Evolutionary conservation across 768 basidiomycete genomes (phyloP).

Genomic region (Mycena capillaripes): DNA sequence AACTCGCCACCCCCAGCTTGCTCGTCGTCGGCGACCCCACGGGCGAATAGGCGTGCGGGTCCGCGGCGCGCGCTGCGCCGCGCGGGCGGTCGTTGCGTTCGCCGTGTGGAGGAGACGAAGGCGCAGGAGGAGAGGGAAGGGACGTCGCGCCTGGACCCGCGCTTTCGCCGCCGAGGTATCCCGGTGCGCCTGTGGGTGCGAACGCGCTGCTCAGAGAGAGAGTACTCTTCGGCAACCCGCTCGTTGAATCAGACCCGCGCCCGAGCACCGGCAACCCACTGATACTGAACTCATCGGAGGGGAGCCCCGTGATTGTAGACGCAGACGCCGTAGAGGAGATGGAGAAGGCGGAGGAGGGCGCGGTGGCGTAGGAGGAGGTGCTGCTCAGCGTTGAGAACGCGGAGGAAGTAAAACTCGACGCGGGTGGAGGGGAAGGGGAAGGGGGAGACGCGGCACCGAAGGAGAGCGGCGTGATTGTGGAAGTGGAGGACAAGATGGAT

Average conservation of each 20-base stretch:
- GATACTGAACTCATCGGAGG: too few relatives aligned
- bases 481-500: neutral
- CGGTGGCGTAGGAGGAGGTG: conserved; percentile 18
- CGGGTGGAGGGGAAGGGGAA: neutral
- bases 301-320: too few relatives aligned
- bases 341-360: neutral
- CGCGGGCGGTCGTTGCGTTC: neutral
- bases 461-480: too few relatives aligned
- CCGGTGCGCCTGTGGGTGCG: neutral
- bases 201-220: neutral
- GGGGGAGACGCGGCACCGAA: too few relatives aligned
- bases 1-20: too few relatives aligned
- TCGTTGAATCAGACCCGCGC: neutral
- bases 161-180: neutral
- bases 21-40: neutral
- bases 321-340: neutral
- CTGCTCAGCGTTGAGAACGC: neutral
- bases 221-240: neutral
- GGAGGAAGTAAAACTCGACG: neutral
- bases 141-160: neutral
- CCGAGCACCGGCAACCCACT: neutral
- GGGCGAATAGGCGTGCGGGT: conserved; percentile 28
- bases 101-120: too few relatives aligned
- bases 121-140: neutral
- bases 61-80: conserved; percentile 19